Evolutionary conservation across 2,329 filamentous ascomycete genomes (phyloP), one percentile per base, ranked within the genome.

Genomic region (Botrytis byssoidea): DNA sequence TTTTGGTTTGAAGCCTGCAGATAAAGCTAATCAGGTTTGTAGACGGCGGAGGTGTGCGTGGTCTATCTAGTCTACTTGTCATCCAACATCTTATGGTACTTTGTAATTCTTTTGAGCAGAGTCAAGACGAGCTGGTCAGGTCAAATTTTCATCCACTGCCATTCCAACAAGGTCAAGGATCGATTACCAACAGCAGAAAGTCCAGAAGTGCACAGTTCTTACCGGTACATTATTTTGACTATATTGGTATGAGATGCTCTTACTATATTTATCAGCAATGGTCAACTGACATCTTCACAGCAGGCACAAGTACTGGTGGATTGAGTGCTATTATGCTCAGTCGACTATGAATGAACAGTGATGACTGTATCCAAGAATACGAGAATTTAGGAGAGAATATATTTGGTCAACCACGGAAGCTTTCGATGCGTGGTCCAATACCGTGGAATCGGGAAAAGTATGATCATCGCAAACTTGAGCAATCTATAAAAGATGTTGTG

Each of bases 291-390:
- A 14, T 12, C 10, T n/a, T 40, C 8, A 29, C 25, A 67, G 46
- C 65, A 20, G 65, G 65, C n/a, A 55, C 65, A 40, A 67, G 65
- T 35, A 67, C 46, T 10, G 65, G 65, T 29, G 65, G 68, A 6
- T 60, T 74, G 6, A 74, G 64, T 66, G 72, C 72, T 35, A 72
- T 74, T 35, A 74, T 74, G 72, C 29, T 74, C n/a, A 60, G 68
- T 25, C 57, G 68, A 37, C 59, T 74, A 35, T 46, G 72, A 60
- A 74, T 72, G 72, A 60, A n/a, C 29, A 51, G 48, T 25, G 72
- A 74, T 29, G 72, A 74, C 20, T 74, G 72, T 40, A 46, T 74
- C 32, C 61, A 44, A 51, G 67, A 55, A 46, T 74, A 72, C 64
- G 55, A 70, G 12, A 42, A 60, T 5, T 29, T 74, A 20, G 72